phyloP scores from a whole-genome alignment of 495 filamentous ascomycete genomes.

The Pseudotulostoma volvatum region DNA sequence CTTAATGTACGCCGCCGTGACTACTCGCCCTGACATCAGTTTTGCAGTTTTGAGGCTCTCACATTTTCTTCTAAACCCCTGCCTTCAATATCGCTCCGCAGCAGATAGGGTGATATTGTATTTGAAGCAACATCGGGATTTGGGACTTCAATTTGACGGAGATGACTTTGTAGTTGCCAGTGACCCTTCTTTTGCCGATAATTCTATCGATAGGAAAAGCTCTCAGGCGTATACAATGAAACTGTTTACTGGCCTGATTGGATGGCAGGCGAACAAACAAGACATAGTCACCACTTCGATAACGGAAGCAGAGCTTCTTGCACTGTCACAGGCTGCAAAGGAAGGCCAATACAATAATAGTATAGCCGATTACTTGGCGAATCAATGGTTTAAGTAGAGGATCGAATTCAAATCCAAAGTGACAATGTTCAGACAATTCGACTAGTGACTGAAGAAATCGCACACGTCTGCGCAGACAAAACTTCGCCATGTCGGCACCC shows the following conservation, averaged over 20 bases:
- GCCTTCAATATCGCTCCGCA: conserved; percentile 4
- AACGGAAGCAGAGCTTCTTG: conserved; percentile 8
- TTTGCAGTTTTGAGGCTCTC: conserved; percentile 6
- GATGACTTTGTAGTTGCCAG: conserved; percentile 2
- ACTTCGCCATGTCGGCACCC: background rate
- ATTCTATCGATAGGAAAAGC: conserved; percentile 5
- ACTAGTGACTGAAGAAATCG: background rate
- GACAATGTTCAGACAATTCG: background rate
- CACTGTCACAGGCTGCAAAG: conserved; percentile 1
- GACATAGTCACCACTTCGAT: conserved; percentile 9
- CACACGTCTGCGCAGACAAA: background rate
- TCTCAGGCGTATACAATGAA: background rate
- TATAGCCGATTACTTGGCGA: background rate
- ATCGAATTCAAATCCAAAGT: background rate
- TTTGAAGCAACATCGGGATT: conserved; percentile 3
- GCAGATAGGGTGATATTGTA: conserved; percentile 4
- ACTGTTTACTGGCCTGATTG: too few relatives aligned
- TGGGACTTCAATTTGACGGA: background rate
- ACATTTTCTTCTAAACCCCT: conserved; percentile 11
- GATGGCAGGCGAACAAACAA: conserved; percentile 11
- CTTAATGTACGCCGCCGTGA: conserved; percentile 9
- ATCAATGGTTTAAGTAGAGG: background rate
- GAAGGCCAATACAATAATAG: conserved; percentile 3
- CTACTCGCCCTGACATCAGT: conserved; percentile 10
- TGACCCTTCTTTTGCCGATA: conserved; percentile 10